Evolutionary conservation across 2,329 filamentous ascomycete genomes (phyloP).

Genomic region (Cadophora sp.): DNA sequence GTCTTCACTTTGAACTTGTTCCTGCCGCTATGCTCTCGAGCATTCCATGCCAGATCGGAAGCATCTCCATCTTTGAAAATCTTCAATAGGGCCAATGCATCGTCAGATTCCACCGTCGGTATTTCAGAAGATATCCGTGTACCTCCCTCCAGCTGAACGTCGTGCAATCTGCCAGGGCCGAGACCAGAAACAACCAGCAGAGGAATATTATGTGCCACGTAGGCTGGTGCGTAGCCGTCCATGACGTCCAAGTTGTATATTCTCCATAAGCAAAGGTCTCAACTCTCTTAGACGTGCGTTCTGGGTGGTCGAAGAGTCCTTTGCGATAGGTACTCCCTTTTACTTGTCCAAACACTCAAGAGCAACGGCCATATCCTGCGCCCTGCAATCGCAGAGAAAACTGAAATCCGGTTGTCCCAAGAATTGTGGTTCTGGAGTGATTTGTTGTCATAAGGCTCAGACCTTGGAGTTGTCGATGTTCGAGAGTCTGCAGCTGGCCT

Average conservation of each 20-base stretch:
- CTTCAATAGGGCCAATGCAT: constrained; percentile 68
- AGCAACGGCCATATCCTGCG: not conserved
- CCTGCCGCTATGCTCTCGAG: constrained; percentile 55
- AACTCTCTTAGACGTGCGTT: not conserved
- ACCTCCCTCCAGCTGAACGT: constrained; percentile 39
- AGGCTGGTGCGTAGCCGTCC: constrained; percentile 81
- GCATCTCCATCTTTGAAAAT: constrained; percentile 72
- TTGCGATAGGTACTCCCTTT: not conserved
- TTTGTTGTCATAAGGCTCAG: not conserved
- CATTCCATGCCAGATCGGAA: constrained; percentile 70
- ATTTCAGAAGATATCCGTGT: constrained; percentile 72
- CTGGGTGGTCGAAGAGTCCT: not conserved
- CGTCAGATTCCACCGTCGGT: constrained; percentile 67
- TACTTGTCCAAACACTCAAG: not conserved
- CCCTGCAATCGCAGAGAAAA: not conserved
- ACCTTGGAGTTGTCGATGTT: not conserved
- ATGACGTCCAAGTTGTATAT: constrained; percentile 53
- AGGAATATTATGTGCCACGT: constrained; percentile 86
- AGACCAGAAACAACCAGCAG: constrained; percentile 84
- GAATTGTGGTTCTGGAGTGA: not conserved
- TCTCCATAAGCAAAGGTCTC: constrained; percentile 39
- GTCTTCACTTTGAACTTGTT: constrained; percentile 72
- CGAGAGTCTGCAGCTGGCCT: constrained; percentile 4
- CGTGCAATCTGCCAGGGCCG: constrained; percentile 52
- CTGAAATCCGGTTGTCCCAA: not conserved